Conservation (phyloP, 345 rosid genomes). For the Chamaenerion angustifolium region DNA sequence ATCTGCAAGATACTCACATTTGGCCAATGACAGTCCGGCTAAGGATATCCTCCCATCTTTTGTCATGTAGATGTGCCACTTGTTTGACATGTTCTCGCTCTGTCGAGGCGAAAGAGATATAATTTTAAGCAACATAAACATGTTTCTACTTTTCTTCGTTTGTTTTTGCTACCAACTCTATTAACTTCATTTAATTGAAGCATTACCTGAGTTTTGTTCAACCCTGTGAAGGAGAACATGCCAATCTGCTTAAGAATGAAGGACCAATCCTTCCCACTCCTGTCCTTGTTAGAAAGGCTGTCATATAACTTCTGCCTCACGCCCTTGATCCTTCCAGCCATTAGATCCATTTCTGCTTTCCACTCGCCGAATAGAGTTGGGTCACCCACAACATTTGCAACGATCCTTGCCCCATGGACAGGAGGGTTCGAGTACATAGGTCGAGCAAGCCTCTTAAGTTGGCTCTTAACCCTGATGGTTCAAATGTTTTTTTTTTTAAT, state of each 20-base stretch:
- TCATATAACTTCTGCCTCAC: conserved; percentile 70
- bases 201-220: conserved; percentile 77
- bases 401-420: conserved; percentile 86
- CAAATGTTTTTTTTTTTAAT: too few relatives aligned
- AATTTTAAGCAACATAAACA: neutral
- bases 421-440: conserved; percentile 99
- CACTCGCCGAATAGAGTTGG: conserved; percentile 68
- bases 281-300: conserved; percentile 64
- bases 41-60: conserved; percentile 91
- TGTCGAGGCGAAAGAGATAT: conserved; percentile 7
- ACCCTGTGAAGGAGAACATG: conserved; percentile 96
- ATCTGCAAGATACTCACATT: conserved; percentile 87
- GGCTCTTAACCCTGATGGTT: conserved; percentile 82
- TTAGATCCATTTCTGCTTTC: conserved; percentile 94
- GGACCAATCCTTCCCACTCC: conserved; percentile 92
- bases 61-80: conserved; percentile 94
- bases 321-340: conserved; percentile 92
- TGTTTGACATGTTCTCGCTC: conserved; percentile 84
- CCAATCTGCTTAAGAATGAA: conserved; percentile 86
- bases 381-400: conserved; percentile 82
- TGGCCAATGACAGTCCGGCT: conserved; percentile 82
- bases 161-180: too few relatives aligned
- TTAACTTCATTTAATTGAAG: neutral
- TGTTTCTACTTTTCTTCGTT: too few relatives aligned
- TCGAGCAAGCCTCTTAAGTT: conserved; percentile 84